Conservation (phyloP, 1,284 basidiomycete genomes). For the Pseudozyma pruni region DNA sequence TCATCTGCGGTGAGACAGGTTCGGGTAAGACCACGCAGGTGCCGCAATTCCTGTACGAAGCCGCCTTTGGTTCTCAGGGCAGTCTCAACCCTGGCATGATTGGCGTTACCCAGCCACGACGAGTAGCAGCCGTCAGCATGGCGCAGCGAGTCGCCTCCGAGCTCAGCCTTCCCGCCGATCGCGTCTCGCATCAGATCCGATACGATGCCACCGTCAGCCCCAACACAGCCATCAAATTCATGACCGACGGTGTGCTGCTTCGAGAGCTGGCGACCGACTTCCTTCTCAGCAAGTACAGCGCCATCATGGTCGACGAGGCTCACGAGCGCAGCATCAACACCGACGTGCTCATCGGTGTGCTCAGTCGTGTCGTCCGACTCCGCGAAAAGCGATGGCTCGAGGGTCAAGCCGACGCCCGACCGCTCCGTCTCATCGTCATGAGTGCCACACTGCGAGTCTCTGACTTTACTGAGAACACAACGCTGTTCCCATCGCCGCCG, state of each 20-base stretch:
- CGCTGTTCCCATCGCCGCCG: slow-evolving; percentile 83
- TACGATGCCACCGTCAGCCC: slow-evolving; percentile 93
- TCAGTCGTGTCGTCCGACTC: slow-evolving; percentile 88
- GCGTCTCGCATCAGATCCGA: slow-evolving; percentile 94
- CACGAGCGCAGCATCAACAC: slow-evolving; percentile 99
- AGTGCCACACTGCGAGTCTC: slow-evolving; percentile 94
- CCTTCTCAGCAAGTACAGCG: slow-evolving; percentile 86
- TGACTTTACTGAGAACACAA: slow-evolving; percentile 89
- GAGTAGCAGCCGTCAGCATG: slow-evolving; percentile 97
- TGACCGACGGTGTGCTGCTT: slow-evolving; percentile 97
- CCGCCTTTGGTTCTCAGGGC: slow-evolving; percentile 86
- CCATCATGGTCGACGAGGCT: slow-evolving; percentile 91
- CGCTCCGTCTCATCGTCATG: slow-evolving; percentile 95
- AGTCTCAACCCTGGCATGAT: slow-evolving; percentile 98
- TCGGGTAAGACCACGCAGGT: slow-evolving; percentile 99
- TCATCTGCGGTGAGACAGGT: slow-evolving; percentile 87
- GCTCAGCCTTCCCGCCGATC: slow-evolving; percentile 80
- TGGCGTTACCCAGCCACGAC: slow-evolving; percentile 94
- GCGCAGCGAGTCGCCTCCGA: slow-evolving; percentile 90
- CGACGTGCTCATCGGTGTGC: slow-evolving; percentile 93
- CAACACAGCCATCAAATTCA: slow-evolving; percentile 94
- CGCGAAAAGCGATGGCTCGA: slow-evolving; percentile 71
- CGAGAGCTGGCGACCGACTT: slow-evolving; percentile 93
- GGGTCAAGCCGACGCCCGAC: slow-evolving; percentile 70
- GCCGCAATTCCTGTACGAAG: slow-evolving; percentile 91